Evolutionary conservation across 208 protist species (phyloP).

Genomic region (Crithidia acanthocephali): DNA sequence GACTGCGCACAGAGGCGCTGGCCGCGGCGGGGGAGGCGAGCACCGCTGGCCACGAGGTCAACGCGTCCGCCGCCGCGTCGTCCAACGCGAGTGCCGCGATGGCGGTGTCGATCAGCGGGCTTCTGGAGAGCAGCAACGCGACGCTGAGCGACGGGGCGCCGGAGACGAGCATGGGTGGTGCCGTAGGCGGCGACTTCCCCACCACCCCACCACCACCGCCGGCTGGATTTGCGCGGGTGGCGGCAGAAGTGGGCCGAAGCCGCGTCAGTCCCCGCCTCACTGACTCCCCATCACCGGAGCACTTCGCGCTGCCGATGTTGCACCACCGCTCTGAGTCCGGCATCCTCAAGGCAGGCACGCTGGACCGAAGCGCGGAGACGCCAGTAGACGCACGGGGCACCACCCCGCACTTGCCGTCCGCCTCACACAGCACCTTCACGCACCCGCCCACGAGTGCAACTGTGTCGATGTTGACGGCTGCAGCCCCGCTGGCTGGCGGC

Average conservation of each 20-base stretch:
- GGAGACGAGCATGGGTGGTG: background rate
- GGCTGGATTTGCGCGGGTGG: background rate
- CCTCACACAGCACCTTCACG: background rate
- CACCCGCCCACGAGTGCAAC: background rate
- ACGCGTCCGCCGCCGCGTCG: background rate
- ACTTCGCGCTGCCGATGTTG: conserved; percentile 16
- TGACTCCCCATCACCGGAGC: conserved; percentile 22
- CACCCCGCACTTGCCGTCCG: background rate
- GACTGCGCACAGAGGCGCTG: conserved; percentile 15
- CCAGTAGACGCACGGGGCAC: background rate
- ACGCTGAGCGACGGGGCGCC: conserved; percentile 13
- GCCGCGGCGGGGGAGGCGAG: background rate
- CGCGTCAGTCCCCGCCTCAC: conserved; percentile 5
- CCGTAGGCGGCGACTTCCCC: conserved; percentile 9
- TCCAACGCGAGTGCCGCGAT: conserved; percentile 5
- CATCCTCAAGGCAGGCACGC: background rate
- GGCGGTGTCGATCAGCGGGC: conserved; percentile 6
- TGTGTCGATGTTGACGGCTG: background rate
- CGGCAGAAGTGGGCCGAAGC: background rate
- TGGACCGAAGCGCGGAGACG: background rate
- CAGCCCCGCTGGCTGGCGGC: background rate
- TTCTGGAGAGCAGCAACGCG: conserved; percentile 11
- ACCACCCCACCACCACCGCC: conserved; percentile 15
- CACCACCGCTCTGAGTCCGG: conserved; percentile 2
- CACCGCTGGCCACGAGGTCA: background rate